Evolutionary conservation across 345 rosid species (phyloP).

Genomic region (Lepidium aucheri): DNA sequence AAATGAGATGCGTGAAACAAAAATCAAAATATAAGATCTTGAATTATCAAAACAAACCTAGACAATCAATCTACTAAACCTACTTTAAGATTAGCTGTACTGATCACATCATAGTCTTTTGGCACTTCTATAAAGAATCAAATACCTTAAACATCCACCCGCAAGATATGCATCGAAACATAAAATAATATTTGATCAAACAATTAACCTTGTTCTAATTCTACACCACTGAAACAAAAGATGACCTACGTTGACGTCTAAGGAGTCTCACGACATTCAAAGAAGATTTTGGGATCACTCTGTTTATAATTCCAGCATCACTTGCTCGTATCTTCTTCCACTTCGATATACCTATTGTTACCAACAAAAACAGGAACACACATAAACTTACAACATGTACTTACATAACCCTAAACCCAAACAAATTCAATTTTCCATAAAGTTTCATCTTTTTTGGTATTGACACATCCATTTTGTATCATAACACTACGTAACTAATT

Average conservation of each 20-base stretch:
- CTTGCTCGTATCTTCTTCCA: constrained; percentile 54
- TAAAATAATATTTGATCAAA: constrained; percentile 19
- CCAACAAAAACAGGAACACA: constrained; percentile 6
- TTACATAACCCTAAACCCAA: not conserved
- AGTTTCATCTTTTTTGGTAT: no score
- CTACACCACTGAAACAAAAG: not conserved
- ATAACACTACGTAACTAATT: no score
- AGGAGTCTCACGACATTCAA: constrained; percentile 50
- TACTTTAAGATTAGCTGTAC: no score
- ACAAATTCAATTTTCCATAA: no score
- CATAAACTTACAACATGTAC: not conserved
- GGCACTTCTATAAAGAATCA: constrained; percentile 51
- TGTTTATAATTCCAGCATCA: constrained; percentile 32
- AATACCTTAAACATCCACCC: constrained; percentile 67
- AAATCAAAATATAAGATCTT: not conserved
- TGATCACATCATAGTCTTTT: constrained; percentile 15
- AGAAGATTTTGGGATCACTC: constrained; percentile 39
- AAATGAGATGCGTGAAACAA: constrained; percentile 1
- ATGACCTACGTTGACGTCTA: constrained; percentile 34
- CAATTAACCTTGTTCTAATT: not conserved
- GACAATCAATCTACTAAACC: not conserved
- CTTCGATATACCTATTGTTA: constrained; percentile 38
- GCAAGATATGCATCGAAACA: constrained; percentile 80
- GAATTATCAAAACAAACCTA: not conserved
- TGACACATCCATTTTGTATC: no score